These are phyloP conservation scores for Macrophomina phaseolina DNA, from an alignment of 2,329 filamentous ascomycete genomes.

Conservation along the genomic window DNA sequence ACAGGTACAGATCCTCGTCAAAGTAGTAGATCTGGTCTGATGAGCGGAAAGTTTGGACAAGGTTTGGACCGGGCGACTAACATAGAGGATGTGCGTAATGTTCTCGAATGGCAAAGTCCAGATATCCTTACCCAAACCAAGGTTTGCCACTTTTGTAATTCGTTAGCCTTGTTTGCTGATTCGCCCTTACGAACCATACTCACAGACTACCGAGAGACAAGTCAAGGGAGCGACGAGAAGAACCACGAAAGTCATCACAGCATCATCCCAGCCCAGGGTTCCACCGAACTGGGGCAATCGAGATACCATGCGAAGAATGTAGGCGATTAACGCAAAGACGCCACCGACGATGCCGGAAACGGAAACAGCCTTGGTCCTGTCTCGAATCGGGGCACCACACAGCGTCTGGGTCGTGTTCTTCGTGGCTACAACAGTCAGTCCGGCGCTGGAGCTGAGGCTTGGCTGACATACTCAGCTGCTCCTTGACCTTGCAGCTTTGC, in stretches of 20 bases:
- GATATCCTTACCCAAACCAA: conserved; percentile 58
- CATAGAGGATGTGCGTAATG: conserved; percentile 53
- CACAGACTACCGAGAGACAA: conserved; percentile 30
- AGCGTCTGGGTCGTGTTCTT: conserved; percentile 47
- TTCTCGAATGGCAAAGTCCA: conserved; percentile 53
- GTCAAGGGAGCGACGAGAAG: conserved; percentile 38
- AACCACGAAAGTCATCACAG: conserved; percentile 46
- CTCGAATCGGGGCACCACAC: conserved; percentile 43
- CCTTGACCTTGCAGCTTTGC: conserved; percentile 34
- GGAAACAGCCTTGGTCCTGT: conserved; percentile 43
- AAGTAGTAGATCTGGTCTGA: conserved; percentile 31
- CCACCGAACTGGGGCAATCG: conserved; percentile 44
- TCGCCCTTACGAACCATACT: not conserved
- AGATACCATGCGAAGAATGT: conserved; percentile 43
- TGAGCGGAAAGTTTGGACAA: not conserved
- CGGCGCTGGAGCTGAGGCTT: not conserved
- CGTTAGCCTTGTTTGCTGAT: conserved; percentile 22
- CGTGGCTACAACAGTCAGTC: conserved; percentile 37
- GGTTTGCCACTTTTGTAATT: conserved; percentile 32
- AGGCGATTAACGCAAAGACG: conserved; percentile 41
- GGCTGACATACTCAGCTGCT: conserved; percentile 36
- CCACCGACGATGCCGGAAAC: conserved; percentile 42
- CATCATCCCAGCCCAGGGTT: conserved; percentile 47
- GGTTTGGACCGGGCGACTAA: conserved; percentile 25
- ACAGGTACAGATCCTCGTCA: conserved; percentile 43